Evolutionary conservation across 495 filamentous ascomycete genomes (phyloP).

Genomic region (Saxophila tyrrhenica): DNA sequence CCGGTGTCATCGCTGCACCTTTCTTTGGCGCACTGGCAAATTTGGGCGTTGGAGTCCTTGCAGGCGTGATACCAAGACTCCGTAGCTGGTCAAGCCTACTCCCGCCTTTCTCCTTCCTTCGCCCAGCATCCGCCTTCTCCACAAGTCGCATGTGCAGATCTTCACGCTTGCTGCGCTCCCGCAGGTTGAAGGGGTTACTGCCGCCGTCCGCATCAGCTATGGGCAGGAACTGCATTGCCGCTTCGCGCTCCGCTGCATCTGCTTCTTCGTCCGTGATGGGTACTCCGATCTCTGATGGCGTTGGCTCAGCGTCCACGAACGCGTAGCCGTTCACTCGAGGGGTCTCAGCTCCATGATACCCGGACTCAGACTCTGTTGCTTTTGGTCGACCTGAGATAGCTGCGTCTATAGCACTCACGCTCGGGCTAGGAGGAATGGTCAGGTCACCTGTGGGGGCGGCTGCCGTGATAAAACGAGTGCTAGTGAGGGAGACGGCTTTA

Average conservation of each 20-base stretch:
- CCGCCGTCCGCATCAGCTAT: slow-evolving; percentile 41
- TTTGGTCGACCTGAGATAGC: slow-evolving; percentile 71
- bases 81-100: slow-evolving; percentile 31
- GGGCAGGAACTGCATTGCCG: slow-evolving; percentile 27
- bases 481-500: slow-evolving; percentile 67
- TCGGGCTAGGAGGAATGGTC: slow-evolving; percentile 57
- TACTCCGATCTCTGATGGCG: slow-evolving; percentile 21
- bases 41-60: slow-evolving; percentile 52
- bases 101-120: slow-evolving; percentile 45
- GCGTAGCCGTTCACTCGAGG: slow-evolving; percentile 85
- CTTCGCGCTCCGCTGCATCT: slow-evolving; percentile 16
- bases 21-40: slow-evolving; percentile 46
- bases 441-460: slow-evolving; percentile 16
- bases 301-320: slow-evolving; percentile 70
- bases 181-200: slow-evolving; percentile 73
- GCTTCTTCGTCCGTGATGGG: slow-evolving; percentile 16
- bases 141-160: slow-evolving; percentile 84
- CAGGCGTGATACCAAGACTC: slow-evolving; percentile 16
- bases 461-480: slow-evolving; percentile 47
- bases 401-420: slow-evolving; percentile 71
- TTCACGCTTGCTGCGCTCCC: slow-evolving; percentile 66
- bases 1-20: slow-evolving; percentile 53
- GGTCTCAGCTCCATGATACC: slow-evolving; percentile 56
- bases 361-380: slow-evolving; percentile 52
- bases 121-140: slow-evolving; percentile 53